These are phyloP conservation scores for Penicillium turbatum DNA, from an alignment of 495 filamentous ascomycete genomes.

Conservation along the genomic window DNA sequence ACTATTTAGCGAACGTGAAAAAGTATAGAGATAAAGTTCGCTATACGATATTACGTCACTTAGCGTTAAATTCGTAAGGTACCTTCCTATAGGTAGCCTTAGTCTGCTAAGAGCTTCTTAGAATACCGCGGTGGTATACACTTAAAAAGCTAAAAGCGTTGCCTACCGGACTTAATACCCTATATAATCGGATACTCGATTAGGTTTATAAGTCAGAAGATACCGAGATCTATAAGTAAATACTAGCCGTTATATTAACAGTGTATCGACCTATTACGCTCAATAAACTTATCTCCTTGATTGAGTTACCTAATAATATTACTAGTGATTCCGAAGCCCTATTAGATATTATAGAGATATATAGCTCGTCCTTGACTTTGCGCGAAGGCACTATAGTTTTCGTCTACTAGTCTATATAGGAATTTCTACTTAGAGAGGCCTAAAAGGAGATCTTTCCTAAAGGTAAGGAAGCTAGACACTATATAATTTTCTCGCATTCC, in stretches of 20 bases:
- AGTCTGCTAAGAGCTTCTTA: conserved; percentile 19
- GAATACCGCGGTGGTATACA: not conserved
- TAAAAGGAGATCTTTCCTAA: conserved; percentile 12
- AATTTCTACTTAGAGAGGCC: conserved; percentile 24
- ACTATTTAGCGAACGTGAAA: conserved; percentile 10
- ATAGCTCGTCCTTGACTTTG: too few relatives aligned
- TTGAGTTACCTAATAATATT: too few relatives aligned
- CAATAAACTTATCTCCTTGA: conserved; percentile 19
- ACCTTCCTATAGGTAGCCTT: conserved; percentile 39
- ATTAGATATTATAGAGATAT: too few relatives aligned
- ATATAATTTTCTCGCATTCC: conserved; percentile 27
- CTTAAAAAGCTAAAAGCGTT: conserved; percentile 5
- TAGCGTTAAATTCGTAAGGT: conserved; percentile 17
- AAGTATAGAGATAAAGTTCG: conserved; percentile 5
- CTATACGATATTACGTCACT: conserved; percentile 16
- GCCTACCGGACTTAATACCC: conserved; percentile 10
- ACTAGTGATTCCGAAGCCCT: too few relatives aligned
- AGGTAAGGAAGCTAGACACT: conserved; percentile 18
- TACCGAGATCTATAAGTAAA: conserved; percentile 7
- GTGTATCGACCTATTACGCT: conserved; percentile 29
- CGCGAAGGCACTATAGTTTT: too few relatives aligned
- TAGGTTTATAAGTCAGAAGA: conserved; percentile 3
- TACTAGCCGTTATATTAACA: conserved; percentile 14
- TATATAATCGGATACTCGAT: conserved; percentile 18
- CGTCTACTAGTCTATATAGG: too few relatives aligned